phyloP scores from a whole-genome alignment of 257 asterid genomes.

The Rehmannia glutinosa region DNA sequence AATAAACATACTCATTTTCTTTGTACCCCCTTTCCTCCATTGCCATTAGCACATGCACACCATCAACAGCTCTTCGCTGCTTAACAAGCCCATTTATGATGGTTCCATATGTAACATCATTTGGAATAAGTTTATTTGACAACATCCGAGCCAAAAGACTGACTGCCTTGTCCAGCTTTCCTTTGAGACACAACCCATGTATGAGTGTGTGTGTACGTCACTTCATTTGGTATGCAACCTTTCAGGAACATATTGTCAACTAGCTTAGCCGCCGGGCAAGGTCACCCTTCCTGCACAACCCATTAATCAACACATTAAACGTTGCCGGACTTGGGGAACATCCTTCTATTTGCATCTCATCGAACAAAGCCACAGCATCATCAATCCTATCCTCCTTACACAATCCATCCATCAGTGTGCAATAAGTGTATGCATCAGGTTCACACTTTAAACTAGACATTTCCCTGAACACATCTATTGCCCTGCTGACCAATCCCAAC shows the following conservation, averaged over 20 bases:
- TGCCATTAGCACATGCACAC: constrained; percentile 41
- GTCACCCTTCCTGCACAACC: constrained; percentile 85
- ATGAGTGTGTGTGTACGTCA: constrained; percentile 91
- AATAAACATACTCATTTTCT: constrained; percentile 60
- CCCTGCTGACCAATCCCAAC: constrained; percentile 49
- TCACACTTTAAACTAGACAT: constrained; percentile 51
- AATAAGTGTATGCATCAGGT: constrained; percentile 76
- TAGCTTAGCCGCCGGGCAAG: constrained; percentile 68
- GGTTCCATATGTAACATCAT: constrained; percentile 78
- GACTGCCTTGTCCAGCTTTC: constrained; percentile 78
- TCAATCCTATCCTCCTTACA: constrained; percentile 81
- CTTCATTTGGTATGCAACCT: constrained; percentile 84
- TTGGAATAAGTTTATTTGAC: constrained; percentile 56
- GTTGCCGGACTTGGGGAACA: constrained; percentile 57
- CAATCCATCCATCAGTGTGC: constrained; percentile 95
- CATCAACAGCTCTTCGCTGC: constrained; percentile 66
- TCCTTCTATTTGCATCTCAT: constrained; percentile 95
- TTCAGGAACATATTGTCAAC: constrained; percentile 90
- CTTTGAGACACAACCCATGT: constrained; percentile 80
- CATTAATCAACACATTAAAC: constrained; percentile 80
- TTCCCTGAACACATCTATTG: constrained; percentile 60
- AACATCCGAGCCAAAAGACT: constrained; percentile 70
- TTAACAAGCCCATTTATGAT: constrained; percentile 76
- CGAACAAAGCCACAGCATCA: constrained; percentile 82
- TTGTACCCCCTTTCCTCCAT: constrained; percentile 74